Evolutionary conservation across 2,329 filamentous ascomycete genomes (phyloP).

Genomic region (Cordyceps javanica): DNA sequence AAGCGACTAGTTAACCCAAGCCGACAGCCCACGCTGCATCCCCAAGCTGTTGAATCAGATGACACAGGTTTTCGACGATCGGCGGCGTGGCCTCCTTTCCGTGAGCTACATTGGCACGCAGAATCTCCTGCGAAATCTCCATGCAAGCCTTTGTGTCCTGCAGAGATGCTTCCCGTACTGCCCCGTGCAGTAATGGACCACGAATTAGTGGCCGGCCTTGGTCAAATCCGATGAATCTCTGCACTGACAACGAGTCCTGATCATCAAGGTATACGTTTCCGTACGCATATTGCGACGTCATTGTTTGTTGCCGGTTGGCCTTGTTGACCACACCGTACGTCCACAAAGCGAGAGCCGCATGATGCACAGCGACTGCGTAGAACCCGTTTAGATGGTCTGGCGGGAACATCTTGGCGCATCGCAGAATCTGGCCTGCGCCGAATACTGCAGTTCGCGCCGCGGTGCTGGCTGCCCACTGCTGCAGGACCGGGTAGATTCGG

Average conservation of each 20-base stretch:
- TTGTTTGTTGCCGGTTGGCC: conserved; percentile 29
- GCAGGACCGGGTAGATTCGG: conserved; percentile 50
- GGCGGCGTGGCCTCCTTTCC: conserved; percentile 44
- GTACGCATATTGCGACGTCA: conserved; percentile 26
- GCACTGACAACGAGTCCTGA: conserved; percentile 43
- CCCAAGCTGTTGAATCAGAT: conserved; percentile 56
- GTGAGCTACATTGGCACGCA: conserved; percentile 45
- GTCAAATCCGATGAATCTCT: conserved; percentile 51
- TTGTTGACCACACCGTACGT: conserved; percentile 55
- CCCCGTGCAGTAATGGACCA: conserved; percentile 24
- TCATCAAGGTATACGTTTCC: conserved; percentile 50
- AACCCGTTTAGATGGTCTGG: conserved; percentile 55
- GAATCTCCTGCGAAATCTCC: conserved; percentile 49
- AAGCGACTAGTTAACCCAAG: conserved; percentile 18
- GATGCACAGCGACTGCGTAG: conserved; percentile 62
- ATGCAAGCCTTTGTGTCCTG: conserved; percentile 54
- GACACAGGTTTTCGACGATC: conserved; percentile 61
- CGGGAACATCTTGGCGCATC: conserved; percentile 51
- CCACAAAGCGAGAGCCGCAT: conserved; percentile 64
- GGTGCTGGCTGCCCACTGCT: conserved; percentile 50
- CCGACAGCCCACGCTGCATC: conserved; percentile 39
- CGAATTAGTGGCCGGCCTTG: conserved; percentile 48
- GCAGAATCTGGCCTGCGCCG: conserved; percentile 62
- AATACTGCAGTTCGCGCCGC: conserved; percentile 56
- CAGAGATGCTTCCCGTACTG: conserved; percentile 34